Evolutionary conservation across 345 rosid genomes (phyloP).

Genomic region (Diplotaxis tenuifolia): DNA sequence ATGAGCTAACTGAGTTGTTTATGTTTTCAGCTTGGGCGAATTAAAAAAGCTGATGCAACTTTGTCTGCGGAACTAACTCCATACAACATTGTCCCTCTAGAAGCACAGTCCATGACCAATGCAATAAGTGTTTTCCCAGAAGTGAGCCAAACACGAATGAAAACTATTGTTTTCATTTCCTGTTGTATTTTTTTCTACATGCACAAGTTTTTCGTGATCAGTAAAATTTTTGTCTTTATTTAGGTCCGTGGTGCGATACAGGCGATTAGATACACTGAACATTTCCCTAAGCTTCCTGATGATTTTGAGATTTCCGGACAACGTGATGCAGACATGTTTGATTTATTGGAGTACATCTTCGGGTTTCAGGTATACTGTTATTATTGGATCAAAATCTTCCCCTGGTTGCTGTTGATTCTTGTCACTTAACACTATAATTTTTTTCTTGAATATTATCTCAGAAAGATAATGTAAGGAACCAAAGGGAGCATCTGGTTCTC

Average conservation of each 20-base stretch:
- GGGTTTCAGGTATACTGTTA: slow-evolving; percentile 87
- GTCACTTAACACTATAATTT: slow-evolving; percentile 1
- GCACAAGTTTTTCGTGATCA: slow-evolving; percentile 16
- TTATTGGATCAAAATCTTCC: slow-evolving; percentile 15
- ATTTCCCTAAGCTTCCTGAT: slow-evolving; percentile 79
- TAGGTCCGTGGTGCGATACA: slow-evolving; percentile 88
- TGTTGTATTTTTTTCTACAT: background rate
- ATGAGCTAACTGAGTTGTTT: slow-evolving; percentile 22
- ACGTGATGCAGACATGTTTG: slow-evolving; percentile 87
- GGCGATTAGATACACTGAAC: slow-evolving; percentile 75
- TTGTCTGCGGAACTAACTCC: slow-evolving; percentile 76
- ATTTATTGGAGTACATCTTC: slow-evolving; percentile 80
- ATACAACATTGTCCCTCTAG: slow-evolving; percentile 90
- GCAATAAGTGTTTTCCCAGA: slow-evolving; percentile 88
- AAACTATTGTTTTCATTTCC: slow-evolving; percentile 1
- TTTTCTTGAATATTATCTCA: slow-evolving; percentile 38
- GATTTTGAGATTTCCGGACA: slow-evolving; percentile 66
- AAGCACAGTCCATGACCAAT: slow-evolving; percentile 81
- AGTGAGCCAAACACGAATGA: slow-evolving; percentile 49
- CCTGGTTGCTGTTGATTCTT: slow-evolving; percentile 7
- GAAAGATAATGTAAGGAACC: slow-evolving; percentile 90
- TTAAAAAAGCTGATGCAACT: slow-evolving; percentile 59
- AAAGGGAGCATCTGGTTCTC: slow-evolving; percentile 91
- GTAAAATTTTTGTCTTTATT: slow-evolving; percentile 27
- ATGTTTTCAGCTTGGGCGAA: slow-evolving; percentile 61